phyloP scores from a whole-genome alignment of 2,329 filamentous ascomycete species.

The Tolypocladium sp. region DNA sequence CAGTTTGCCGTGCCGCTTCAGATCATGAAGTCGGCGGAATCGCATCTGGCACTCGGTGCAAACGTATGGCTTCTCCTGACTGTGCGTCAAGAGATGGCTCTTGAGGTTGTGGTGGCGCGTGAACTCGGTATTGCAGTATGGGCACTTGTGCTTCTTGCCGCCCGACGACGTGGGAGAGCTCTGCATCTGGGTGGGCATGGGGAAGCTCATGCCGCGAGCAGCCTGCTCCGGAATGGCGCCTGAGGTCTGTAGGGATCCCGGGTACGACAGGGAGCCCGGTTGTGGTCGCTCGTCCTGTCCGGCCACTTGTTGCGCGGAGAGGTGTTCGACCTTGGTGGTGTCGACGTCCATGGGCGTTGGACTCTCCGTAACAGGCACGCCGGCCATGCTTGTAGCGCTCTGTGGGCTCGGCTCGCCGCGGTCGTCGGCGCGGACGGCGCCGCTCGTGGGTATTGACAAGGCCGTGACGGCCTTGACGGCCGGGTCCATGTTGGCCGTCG shows the following conservation, averaged over 20 bases:
- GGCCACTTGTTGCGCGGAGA: conserved; percentile 28
- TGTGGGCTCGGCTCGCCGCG: conserved; percentile 32
- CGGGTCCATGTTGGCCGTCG: conserved; percentile 34
- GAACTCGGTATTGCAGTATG: conserved; percentile 93
- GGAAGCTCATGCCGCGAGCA: conserved; percentile 46
- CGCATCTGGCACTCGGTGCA: conserved; percentile 90
- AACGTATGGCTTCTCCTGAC: conserved; percentile 94
- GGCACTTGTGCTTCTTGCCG: conserved; percentile 89
- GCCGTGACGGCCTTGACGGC: conserved; percentile 26
- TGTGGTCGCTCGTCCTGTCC: conserved; percentile 42
- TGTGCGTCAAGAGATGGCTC: conserved; percentile 93
- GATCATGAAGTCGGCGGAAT: conserved; percentile 84
- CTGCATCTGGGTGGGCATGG: conserved; percentile 36
- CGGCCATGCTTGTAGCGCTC: conserved; percentile 32
- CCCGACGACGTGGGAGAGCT: conserved; percentile 48
- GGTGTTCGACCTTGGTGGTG: conserved; percentile 26
- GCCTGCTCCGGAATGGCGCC: conserved; percentile 34
- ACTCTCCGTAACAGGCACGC: conserved; percentile 37
- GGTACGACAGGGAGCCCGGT: conserved; percentile 45
- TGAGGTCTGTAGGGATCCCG: conserved; percentile 37
- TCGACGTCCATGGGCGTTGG: conserved; percentile 48
- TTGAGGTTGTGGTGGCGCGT: conserved; percentile 96
- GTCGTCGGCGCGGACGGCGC: conserved; percentile 26
- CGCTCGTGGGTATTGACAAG: conserved; percentile 21
- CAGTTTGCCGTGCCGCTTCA: conserved; percentile 93